Evolutionary conservation across 2,329 filamentous ascomycete genomes (phyloP).

Genomic region (Fusarium pseudonygamai): DNA sequence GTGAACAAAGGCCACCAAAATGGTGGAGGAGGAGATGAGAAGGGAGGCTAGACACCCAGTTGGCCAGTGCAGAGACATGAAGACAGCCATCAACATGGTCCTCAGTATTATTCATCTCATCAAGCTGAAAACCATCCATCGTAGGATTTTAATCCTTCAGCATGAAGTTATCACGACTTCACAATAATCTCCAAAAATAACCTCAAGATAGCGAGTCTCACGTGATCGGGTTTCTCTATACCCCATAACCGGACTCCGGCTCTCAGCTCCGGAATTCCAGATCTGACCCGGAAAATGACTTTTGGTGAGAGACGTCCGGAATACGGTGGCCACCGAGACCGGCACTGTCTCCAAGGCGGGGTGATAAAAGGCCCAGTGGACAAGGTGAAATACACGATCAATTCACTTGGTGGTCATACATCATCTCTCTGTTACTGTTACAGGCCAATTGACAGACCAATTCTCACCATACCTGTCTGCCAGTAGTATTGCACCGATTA

Average conservation of each 20-base stretch:
- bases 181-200: background rate
- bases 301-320: conserved; percentile 24
- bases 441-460: conserved; percentile 16
- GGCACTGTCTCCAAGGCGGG: conserved; percentile 25
- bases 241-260: conserved; percentile 25
- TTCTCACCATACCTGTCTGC: conserved; percentile 2
- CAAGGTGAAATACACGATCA: conserved; percentile 5
- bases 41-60: background rate
- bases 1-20: background rate
- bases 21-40: background rate
- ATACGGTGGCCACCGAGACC: conserved; percentile 32
- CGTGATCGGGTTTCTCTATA: conserved; percentile 23
- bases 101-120: background rate
- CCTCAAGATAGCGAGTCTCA: background rate
- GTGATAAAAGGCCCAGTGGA: conserved; percentile 31
- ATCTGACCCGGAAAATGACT: conserved; percentile 17
- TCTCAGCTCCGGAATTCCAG: conserved; percentile 29
- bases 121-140: background rate
- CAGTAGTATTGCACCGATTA: conserved; percentile 4
- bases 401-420: conserved; percentile 2
- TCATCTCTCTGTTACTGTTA: background rate
- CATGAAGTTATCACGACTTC: conserved; percentile 15
- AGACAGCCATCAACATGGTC: background rate
- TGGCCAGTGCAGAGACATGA: background rate
- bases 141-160: background rate